Evolutionary conservation across 345 rosid genomes (phyloP).

Genomic region (Pistacia vera): DNA sequence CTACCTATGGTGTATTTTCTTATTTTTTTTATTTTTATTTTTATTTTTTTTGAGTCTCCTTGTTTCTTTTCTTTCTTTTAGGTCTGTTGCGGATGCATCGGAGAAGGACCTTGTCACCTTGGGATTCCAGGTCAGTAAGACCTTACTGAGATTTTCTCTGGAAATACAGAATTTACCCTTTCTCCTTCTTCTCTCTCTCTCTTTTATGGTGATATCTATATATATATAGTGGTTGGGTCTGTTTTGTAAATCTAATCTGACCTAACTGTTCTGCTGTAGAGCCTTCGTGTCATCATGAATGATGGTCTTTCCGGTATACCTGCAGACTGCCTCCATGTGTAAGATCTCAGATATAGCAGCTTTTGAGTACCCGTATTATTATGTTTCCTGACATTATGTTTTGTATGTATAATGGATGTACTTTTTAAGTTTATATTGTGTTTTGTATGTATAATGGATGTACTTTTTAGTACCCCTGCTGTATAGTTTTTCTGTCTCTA

Average conservation of each 20-base stretch:
- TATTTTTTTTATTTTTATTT: no score
- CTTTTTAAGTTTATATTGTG: not conserved
- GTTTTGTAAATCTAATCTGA: conserved; percentile 25
- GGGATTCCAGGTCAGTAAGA: conserved; percentile 86
- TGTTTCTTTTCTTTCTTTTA: conserved; percentile 30
- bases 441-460: not conserved
- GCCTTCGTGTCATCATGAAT: conserved; percentile 87
- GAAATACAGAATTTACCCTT: not conserved
- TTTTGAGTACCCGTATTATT: not conserved
- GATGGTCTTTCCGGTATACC: conserved; percentile 92
- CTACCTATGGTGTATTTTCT: conserved; percentile 12
- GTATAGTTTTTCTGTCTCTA: not conserved
- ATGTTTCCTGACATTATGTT: not conserved
- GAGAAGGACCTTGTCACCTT: conserved; percentile 91
- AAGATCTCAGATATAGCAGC: conserved; percentile 37
- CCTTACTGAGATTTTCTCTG: conserved; percentile 13
- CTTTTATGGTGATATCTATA: not conserved
- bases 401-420: not conserved
- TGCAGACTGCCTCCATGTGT: conserved; percentile 77
- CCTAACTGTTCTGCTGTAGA: conserved; percentile 47
- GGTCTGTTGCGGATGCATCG: conserved; percentile 93
- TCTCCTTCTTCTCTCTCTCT: not conserved
- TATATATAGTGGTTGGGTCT: not conserved
- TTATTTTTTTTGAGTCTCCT: conserved; percentile 14
- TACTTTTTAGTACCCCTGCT: not conserved